Evolutionary conservation across 2,329 filamentous ascomycete species (phyloP).

Genomic region (Sporothrix curviconia): DNA sequence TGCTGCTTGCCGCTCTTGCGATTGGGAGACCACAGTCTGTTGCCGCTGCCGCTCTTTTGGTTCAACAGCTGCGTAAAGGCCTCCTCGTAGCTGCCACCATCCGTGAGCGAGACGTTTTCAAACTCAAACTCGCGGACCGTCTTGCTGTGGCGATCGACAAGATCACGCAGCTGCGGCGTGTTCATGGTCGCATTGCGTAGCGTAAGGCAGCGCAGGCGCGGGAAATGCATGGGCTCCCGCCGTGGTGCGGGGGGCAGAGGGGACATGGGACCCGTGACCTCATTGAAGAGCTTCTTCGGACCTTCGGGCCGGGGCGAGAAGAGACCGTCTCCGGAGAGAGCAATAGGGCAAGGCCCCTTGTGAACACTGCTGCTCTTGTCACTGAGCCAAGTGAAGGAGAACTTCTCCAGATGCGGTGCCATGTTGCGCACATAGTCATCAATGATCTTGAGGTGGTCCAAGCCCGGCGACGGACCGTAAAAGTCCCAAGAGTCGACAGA

Average conservation of each 20-base stretch:
- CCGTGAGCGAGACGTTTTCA: slow-evolving; percentile 63
- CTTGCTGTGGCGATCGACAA: slow-evolving; percentile 60
- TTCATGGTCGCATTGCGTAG: slow-evolving; percentile 69
- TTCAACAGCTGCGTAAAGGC: slow-evolving; percentile 66
- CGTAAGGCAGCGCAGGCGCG: slow-evolving; percentile 59
- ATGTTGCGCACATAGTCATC: slow-evolving; percentile 74
- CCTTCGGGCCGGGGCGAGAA: slow-evolving; percentile 51
- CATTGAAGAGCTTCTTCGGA: slow-evolving; percentile 54
- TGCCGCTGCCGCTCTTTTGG: slow-evolving; percentile 34
- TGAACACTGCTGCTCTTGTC: slow-evolving; percentile 20
- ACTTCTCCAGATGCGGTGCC: slow-evolving; percentile 56
- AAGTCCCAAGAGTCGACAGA: slow-evolving; percentile 66
- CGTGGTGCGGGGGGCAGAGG: slow-evolving; percentile 48
- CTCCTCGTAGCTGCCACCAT: slow-evolving; percentile 70
- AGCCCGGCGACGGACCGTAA: slow-evolving; percentile 50
- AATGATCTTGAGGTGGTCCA: slow-evolving; percentile 69
- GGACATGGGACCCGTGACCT: slow-evolving; percentile 59
- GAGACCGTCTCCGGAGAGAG: slow-evolving; percentile 63
- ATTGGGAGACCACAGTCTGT: slow-evolving; percentile 36
- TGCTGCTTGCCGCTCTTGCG: slow-evolving; percentile 29
- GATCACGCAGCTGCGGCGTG: slow-evolving; percentile 59
- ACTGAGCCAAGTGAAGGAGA: slow-evolving; percentile 73
- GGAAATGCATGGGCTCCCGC: slow-evolving; percentile 56
- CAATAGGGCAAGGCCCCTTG: slow-evolving; percentile 67
- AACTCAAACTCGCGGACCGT: slow-evolving; percentile 74